Evolutionary conservation across 306 rosid species (phyloP), one percentile per base, ranked within the genome.

Genomic region (Citrullus mucosospermus): DNA sequence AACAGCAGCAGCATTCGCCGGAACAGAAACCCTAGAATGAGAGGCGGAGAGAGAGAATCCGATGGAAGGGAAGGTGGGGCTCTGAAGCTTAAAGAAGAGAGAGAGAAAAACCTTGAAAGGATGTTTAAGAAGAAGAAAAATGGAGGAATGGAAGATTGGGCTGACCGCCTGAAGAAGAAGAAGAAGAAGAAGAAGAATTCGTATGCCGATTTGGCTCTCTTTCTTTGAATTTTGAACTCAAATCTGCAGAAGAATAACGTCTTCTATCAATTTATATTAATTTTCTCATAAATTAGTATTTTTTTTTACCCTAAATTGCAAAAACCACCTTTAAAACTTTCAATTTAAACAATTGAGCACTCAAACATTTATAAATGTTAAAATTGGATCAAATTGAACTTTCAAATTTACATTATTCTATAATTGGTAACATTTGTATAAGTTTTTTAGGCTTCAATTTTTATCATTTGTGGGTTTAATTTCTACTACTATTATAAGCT

Each of bases 1-100:
- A 25, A 5, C 13, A 72, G 20, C 55, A 69, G 9, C 13, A 48
- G 57, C 77, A 48, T 72, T 50, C 59, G 12, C 77, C 77, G 38
- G 75, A 44, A 43, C 60, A 72, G 59, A 72, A 72, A 72, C 77
- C 77, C 77, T 72, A 72, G 59, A 72, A 72, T 46, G 25, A 22
- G 58, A 48, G 28, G 25, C 14, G 59, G 25, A 50, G 18, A 72
- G 57, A 44, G 43, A 25, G 8, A 68, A 39, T n/a, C 74, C 53
- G 17, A 38, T 36, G 28, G 9, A 66, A 22, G 14, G 50, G 28
- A 9, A 0, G 28, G 72, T 8, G 3, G 2, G 74, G 51, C 2
- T 67, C 51, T 38, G 30, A 38, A 65, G 12, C 22, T 63, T 14
- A 50, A 32, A 43, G n/a, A 28, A 70, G 3, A 69, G 48, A 66